Evolutionary conservation across 73 alveolate genomes (phyloP).

Genomic region (Symbiodinium natans): DNA sequence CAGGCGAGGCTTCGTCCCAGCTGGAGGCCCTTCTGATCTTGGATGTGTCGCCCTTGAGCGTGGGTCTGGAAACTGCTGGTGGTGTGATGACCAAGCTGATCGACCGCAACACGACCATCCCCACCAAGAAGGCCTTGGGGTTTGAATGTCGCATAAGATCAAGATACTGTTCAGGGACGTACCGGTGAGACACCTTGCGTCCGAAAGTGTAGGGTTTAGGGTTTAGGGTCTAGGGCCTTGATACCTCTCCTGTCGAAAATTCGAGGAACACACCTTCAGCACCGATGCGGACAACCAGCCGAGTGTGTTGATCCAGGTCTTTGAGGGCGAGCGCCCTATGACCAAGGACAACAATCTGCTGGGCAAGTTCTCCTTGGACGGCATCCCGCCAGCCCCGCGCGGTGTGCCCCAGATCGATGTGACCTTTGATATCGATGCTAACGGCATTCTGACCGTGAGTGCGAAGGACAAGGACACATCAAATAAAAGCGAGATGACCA

Average conservation of each 20-base stretch:
- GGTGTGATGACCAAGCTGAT: constrained; percentile 98
- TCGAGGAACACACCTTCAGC: constrained; percentile 97
- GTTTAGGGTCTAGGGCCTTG: too few species aligned
- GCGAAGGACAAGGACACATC: too few species aligned
- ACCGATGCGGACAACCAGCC: constrained; percentile 99
- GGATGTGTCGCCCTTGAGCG: constrained; percentile 99
- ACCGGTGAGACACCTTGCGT: too few species aligned
- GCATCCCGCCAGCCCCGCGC: too few species aligned
- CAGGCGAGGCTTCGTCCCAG: constrained; percentile 46
- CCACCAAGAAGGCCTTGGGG: constrained; percentile 95
- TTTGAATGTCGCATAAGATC: too few species aligned
- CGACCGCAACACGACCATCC: constrained; percentile 97
- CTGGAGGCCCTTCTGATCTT: constrained; percentile 95
- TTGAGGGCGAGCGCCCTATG: constrained; percentile 99
- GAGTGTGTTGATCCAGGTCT: constrained; percentile 98
- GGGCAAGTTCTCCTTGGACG: constrained; percentile 98
- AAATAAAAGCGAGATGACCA: too few species aligned
- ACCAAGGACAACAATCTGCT: too few species aligned
- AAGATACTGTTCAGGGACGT: too few species aligned
- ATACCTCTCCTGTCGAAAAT: too few species aligned
- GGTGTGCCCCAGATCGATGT: constrained; percentile 98
- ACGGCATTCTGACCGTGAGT: too few species aligned
- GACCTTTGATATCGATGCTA: constrained; percentile 97
- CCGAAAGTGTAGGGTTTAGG: too few species aligned
- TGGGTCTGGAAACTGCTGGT: too few species aligned